Conservation (phyloP, 306 rosid genomes). For the Lablab purpureus region DNA sequence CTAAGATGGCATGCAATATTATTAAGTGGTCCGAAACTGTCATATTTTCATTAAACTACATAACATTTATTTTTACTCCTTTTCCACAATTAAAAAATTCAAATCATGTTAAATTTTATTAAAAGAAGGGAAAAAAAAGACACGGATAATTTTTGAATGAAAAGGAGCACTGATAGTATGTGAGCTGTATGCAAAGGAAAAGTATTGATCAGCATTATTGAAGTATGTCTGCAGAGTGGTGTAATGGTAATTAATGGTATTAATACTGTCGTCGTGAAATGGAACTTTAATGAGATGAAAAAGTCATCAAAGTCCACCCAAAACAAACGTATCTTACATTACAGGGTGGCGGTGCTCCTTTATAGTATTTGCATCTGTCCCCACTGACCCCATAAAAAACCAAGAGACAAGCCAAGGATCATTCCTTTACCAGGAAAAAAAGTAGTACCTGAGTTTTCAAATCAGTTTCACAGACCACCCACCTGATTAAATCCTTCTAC, state of each 20-base stretch:
- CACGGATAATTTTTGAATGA: too few species aligned
- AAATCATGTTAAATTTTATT: too few species aligned
- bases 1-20: too few species aligned
- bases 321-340: conserved; percentile 29
- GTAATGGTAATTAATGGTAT: not conserved
- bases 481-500: not conserved
- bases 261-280: conserved; percentile 45
- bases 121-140: too few species aligned
- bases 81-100: too few species aligned
- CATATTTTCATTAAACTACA: too few species aligned
- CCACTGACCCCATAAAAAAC: conserved; percentile 7
- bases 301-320: conserved; percentile 40
- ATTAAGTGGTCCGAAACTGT: too few species aligned
- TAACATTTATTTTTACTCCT: too few species aligned
- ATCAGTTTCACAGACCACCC: not conserved
- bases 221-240: not conserved
- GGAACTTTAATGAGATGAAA: conserved; percentile 16
- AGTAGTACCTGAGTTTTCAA: not conserved
- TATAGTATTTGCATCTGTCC: conserved; percentile 39
- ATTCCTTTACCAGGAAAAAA: conserved; percentile 10
- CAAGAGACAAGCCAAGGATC: conserved; percentile 29
- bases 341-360: conserved; percentile 35
- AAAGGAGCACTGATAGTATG: not conserved
- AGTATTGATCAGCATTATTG: conserved; percentile 30
- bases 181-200: not conserved